Conservation (phyloP, 331 rosid species). For the Erythrophleum ivorense region DNA sequence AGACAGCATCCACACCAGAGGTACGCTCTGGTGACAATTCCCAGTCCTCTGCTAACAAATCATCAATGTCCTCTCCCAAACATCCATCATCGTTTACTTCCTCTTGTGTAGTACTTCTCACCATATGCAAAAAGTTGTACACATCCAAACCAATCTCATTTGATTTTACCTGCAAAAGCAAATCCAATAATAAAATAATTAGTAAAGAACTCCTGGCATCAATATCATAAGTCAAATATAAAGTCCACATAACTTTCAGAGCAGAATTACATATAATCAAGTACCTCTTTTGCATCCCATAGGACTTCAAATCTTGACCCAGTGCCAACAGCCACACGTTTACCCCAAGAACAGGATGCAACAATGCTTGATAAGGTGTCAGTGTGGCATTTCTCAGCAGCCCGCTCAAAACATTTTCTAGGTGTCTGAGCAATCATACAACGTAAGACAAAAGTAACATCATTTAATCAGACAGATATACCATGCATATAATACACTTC, state of each 20-base stretch:
- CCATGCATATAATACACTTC: not conserved
- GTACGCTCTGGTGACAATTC: conserved; percentile 63
- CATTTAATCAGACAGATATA: not conserved
- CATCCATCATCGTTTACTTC: conserved; percentile 66
- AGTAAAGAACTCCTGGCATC: conserved; percentile 18
- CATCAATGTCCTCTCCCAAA: conserved; percentile 84
- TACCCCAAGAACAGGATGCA: conserved; percentile 98
- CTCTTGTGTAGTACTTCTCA: conserved; percentile 50
- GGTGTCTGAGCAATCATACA: conserved; percentile 71
- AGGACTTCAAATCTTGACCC: conserved; percentile 87
- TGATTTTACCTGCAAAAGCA: conserved; percentile 56
- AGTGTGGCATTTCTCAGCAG: conserved; percentile 84
- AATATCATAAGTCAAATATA: conserved; percentile 29
- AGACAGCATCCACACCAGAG: conserved; percentile 63
- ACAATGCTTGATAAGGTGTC: conserved; percentile 86
- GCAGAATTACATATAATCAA: not conserved
- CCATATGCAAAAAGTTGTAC: conserved; percentile 73
- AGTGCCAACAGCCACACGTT: conserved; percentile 91
- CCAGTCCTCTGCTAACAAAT: conserved; percentile 60
- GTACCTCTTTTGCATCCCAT: conserved; percentile 81
- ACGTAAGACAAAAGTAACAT: conserved; percentile 30
- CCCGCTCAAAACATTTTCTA: conserved; percentile 83
- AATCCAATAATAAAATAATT: conserved; percentile 7
- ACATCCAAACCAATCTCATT: conserved; percentile 69
- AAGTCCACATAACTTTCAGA: conserved; percentile 12